Evolutionary conservation across 768 basidiomycete genomes (phyloP).

Genomic region (Boletus fagicola): DNA sequence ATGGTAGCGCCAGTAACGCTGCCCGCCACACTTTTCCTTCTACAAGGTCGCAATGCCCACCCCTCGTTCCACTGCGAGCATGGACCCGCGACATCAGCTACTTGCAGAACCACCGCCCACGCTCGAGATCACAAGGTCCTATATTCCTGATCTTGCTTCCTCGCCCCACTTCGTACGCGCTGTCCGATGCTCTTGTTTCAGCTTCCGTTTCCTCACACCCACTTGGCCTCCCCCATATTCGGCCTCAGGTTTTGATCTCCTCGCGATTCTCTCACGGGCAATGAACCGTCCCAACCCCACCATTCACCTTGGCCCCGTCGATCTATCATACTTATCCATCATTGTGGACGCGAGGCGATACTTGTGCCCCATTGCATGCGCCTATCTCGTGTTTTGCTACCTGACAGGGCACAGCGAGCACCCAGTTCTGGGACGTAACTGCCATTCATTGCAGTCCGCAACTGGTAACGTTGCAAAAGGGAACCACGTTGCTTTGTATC

Average conservation of each 20-base stretch:
- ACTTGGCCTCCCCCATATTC: no score
- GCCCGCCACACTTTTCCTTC: no score
- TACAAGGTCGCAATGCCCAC: no score
- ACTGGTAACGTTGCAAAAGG: conserved; percentile 52
- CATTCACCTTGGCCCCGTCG: no score
- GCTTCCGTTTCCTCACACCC: no score
- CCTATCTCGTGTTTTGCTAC: conserved; percentile 74
- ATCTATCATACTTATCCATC: no score
- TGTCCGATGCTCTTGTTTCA: no score
- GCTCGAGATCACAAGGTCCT: background rate
- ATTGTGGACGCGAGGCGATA: conserved; percentile 56
- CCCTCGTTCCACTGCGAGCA: background rate
- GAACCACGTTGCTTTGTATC: conserved; percentile 59
- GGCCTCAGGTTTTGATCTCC: no score
- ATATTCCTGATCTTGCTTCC: conserved; percentile 3
- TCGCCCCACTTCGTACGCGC: no score
- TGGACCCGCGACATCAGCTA: conserved; percentile 5
- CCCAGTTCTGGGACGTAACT: conserved; percentile 86
- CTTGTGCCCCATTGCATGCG: conserved; percentile 90
- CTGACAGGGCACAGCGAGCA: conserved; percentile 71
- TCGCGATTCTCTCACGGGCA: no score
- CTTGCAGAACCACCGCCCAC: conserved; percentile 7
- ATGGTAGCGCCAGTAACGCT: no score
- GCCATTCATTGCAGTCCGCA: conserved; percentile 86
- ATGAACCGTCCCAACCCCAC: no score